Evolutionary conservation across 371 early-diverging fungal genomes (phyloP), one percentile per base, ranked within the genome.

Genomic region (Gilbertella persicaria): DNA sequence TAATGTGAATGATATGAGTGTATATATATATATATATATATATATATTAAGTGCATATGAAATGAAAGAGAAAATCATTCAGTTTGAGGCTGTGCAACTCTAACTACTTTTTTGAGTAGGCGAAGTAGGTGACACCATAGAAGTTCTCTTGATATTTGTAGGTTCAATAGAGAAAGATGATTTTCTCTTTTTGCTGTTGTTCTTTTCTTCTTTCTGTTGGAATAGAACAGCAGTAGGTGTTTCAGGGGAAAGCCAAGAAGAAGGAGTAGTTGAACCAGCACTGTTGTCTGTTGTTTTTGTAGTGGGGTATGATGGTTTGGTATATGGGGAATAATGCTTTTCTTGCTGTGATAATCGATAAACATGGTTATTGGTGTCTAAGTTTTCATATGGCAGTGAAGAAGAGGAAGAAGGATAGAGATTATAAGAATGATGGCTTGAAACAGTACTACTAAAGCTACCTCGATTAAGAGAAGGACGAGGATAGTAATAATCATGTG

Each of bases 201-300:
- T n/a, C 14, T 7, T 2, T 36, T 53, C 38, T 9, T 37, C 38
- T 23, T 41, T 30, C 26, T 56, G 56, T 16, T 58, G 58, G 16
- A 53, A 59, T 26, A 59, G 19, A 7, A 49, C 60, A 16, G 60
- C 60, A 21, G 57, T 62, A 17, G 57, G 62, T 23, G 62, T 56
- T 48, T 62, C 62, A 14, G 62, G 62, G 5, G 62, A 62, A 10
- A 52, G 44, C 62, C 62, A 62, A 30, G 62, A 56, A 3, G 46
- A 47, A 33, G 62, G 62, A 6, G 62, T 62, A 5, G 53, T 47
- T 9, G 62, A 55, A 6, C 57, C 56, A 5, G 47, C 55, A 19
- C 36, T 36, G 26, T n/a, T 21, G 25, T 45, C 39, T 30, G 21
- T 17, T 49, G 24, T 36, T 37, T 8, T 45, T 37, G 16, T 25